Evolutionary conservation across 257 asterid genomes (phyloP).

Genomic region (Penstemon barbatus): DNA sequence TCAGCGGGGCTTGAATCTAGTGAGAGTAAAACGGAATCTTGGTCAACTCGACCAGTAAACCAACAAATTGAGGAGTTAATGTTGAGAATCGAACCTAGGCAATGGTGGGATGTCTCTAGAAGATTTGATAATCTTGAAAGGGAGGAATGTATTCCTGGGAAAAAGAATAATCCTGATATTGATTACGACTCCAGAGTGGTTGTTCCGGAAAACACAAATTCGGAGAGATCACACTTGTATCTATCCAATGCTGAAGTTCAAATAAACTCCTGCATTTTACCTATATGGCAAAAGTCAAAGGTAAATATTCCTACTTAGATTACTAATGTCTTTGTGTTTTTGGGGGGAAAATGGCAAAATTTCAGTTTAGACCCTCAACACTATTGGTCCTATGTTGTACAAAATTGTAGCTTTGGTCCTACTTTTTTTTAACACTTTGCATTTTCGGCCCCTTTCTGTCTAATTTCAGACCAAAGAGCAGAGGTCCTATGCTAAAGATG

Average conservation of each 20-base stretch:
- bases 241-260: conserved; percentile 75
- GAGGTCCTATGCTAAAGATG: too few relatives aligned
- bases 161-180: conserved; percentile 21
- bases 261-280: conserved; percentile 49
- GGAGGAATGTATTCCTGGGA: conserved; percentile 29
- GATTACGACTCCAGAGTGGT: conserved; percentile 16
- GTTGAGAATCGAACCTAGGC: conserved; percentile 37
- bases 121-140: conserved; percentile 38
- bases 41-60: too few relatives aligned
- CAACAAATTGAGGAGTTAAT: conserved; percentile 36
- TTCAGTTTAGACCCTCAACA: too few relatives aligned
- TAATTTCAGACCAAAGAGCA: too few relatives aligned
- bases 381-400: too few relatives aligned
- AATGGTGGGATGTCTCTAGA: conserved; percentile 53
- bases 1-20: conserved; percentile 27
- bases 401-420: too few relatives aligned
- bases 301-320: conserved; percentile 25
- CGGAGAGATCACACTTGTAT: conserved; percentile 54
- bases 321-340: conserved; percentile 10
- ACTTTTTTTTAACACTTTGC: too few relatives aligned
- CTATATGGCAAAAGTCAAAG: conserved; percentile 68
- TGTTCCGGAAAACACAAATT: neutral
- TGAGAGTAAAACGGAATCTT: neutral
- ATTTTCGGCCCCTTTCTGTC: too few relatives aligned
- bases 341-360: too few relatives aligned